Evolutionary conservation across 1,139 yeast species (phyloP).

Genomic region (Geotrichum reessii): DNA sequence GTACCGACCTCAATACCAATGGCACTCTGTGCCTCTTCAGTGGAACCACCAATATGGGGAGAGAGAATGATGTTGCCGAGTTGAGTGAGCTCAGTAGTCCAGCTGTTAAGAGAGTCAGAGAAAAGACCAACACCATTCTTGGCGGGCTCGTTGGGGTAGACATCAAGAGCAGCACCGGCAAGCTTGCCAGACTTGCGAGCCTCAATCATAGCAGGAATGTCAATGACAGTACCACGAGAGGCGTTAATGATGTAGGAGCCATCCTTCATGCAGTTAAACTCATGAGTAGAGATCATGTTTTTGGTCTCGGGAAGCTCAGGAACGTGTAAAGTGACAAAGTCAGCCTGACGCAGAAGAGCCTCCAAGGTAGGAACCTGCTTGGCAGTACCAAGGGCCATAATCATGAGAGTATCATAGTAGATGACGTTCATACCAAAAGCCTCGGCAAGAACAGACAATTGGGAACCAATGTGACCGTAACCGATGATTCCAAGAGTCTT

Average conservation of each 20-base stretch:
- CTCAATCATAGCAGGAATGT: slow-evolving; percentile 84
- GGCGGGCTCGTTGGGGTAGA: slow-evolving; percentile 95
- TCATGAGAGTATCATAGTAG: slow-evolving; percentile 85
- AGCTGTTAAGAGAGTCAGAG: slow-evolving; percentile 62
- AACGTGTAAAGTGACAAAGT: slow-evolving; percentile 88
- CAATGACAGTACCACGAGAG: slow-evolving; percentile 96
- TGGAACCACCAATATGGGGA: slow-evolving; percentile 98
- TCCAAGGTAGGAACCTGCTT: slow-evolving; percentile 83
- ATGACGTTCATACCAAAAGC: slow-evolving; percentile 96
- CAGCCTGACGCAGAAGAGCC: slow-evolving; percentile 74
- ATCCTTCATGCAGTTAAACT: slow-evolving; percentile 92
- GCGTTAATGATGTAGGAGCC: slow-evolving; percentile 94
- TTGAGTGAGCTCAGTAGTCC: slow-evolving; percentile 78
- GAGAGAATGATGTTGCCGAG: slow-evolving; percentile 86
- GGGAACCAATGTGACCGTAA: slow-evolving; percentile 97
- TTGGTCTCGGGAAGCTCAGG: slow-evolving; percentile 93
- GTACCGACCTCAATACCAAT: slow-evolving; percentile 94
- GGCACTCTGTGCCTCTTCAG: slow-evolving; percentile 98
- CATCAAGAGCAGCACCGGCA: slow-evolving; percentile 97
- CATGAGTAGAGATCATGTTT: slow-evolving; percentile 82
- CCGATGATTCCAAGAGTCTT: slow-evolving; percentile 96
- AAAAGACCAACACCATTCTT: slow-evolving; percentile 87
- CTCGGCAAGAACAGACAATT: slow-evolving; percentile 93
- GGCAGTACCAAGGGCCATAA: slow-evolving; percentile 96
- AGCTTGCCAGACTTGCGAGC: slow-evolving; percentile 91